Conservation (phyloP, 2,329 filamentous ascomycete genomes). For the Aspergillus fructus region DNA sequence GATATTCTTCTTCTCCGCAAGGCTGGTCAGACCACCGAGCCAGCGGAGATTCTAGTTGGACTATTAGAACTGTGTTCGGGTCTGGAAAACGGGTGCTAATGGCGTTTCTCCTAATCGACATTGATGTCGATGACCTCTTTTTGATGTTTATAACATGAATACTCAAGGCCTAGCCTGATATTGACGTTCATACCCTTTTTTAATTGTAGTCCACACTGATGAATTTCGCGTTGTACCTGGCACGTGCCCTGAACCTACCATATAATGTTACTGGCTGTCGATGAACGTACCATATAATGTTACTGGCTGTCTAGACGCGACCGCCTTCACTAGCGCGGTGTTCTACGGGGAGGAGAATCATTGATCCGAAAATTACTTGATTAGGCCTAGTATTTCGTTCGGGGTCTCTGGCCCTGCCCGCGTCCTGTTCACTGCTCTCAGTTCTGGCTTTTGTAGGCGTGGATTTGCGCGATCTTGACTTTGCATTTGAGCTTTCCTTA, state of each 20-base stretch:
- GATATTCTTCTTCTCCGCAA: slow-evolving; percentile 33
- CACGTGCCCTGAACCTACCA: slow-evolving; percentile 4
- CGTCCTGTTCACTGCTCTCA: slow-evolving; percentile 30
- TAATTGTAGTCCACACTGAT: neutral
- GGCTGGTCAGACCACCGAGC: slow-evolving; percentile 24
- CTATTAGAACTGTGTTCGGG: slow-evolving; percentile 45
- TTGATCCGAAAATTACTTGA: slow-evolving; percentile 26
- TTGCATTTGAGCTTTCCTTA: slow-evolving; percentile 16
- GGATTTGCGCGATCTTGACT: slow-evolving; percentile 30
- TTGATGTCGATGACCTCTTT: slow-evolving; percentile 32
- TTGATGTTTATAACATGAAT: slow-evolving; percentile 33
- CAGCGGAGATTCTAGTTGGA: slow-evolving; percentile 37
- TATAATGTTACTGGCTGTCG: neutral
- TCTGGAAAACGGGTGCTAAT: slow-evolving; percentile 45
- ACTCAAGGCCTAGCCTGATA: slow-evolving; percentile 30
- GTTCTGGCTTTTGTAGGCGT: slow-evolving; percentile 29
- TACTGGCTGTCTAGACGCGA: slow-evolving; percentile 8
- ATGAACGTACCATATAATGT: neutral
- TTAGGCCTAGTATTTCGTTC: slow-evolving; percentile 35
- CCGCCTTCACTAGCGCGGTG: slow-evolving; percentile 17
- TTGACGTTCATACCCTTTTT: slow-evolving; percentile 10
- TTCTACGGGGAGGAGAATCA: slow-evolving; percentile 29
- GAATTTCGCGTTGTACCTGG: slow-evolving; percentile 1
- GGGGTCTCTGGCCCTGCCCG: slow-evolving; percentile 42
- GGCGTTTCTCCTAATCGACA: slow-evolving; percentile 39